phyloP scores from a whole-genome alignment of 2,329 filamentous ascomycete genomes.

The Purpureocillium lavendulum region DNA sequence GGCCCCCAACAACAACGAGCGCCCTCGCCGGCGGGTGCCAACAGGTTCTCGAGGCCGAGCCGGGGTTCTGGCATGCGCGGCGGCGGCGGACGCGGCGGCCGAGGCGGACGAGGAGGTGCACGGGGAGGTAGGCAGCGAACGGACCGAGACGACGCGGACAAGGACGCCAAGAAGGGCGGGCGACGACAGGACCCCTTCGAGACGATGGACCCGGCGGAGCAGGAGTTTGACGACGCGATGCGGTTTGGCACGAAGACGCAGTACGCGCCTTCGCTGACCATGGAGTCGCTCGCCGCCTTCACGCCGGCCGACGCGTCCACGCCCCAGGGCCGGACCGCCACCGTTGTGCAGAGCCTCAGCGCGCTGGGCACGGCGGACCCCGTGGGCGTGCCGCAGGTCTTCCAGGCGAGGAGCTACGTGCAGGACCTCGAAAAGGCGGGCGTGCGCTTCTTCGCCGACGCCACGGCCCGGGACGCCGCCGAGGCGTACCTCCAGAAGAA shows the following conservation, averaged over 20 bases:
- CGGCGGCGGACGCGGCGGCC: slow-evolving; percentile 6
- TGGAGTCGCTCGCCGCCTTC: slow-evolving; percentile 19
- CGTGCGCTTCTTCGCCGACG: slow-evolving; percentile 22
- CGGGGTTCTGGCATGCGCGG: slow-evolving; percentile 7
- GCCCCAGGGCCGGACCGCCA: slow-evolving; percentile 18
- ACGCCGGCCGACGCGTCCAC: slow-evolving; percentile 20
- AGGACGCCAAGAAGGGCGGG: slow-evolving; percentile 10
- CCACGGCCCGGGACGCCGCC: slow-evolving; percentile 17
- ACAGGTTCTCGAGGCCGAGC: slow-evolving; percentile 9
- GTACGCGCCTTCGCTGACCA: slow-evolving; percentile 25
- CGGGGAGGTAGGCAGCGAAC: slow-evolving; percentile 9
- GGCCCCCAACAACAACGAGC: not conserved
- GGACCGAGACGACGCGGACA: slow-evolving; percentile 15
- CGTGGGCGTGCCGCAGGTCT: slow-evolving; percentile 19
- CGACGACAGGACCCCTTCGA: slow-evolving; percentile 15
- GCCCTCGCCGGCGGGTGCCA: slow-evolving; percentile 6
- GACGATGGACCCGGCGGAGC: slow-evolving; percentile 21
- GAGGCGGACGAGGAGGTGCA: slow-evolving; percentile 8
- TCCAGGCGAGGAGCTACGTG: slow-evolving; percentile 21
- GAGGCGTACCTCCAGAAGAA: slow-evolving; percentile 20
- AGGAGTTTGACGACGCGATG: slow-evolving; percentile 25
- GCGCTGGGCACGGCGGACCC: slow-evolving; percentile 25
- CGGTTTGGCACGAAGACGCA: slow-evolving; percentile 22
- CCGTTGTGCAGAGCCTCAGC: slow-evolving; percentile 26
- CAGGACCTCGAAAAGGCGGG: slow-evolving; percentile 19